Conservation (phyloP, 331 rosid genomes). For the Prunus yedoensis region DNA sequence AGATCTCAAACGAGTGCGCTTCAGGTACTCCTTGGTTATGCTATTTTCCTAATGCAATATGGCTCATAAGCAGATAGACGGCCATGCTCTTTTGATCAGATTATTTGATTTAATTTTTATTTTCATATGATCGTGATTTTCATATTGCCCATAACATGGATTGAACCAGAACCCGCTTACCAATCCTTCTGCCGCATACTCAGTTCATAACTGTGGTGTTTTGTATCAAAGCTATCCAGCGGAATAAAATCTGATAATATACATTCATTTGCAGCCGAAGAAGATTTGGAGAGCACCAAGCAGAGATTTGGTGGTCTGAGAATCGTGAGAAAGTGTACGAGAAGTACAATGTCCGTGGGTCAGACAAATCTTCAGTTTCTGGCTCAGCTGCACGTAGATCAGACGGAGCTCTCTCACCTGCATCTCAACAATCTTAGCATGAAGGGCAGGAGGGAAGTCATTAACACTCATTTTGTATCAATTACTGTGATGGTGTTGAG, state of each 20-base stretch:
- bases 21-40: no score
- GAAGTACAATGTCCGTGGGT: no score
- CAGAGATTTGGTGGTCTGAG: constrained; percentile 97
- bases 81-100: background rate
- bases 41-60: constrained; percentile 6
- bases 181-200: background rate
- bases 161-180: no score
- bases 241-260: constrained; percentile 15
- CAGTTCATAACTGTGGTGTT: constrained; percentile 1
- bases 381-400: no score
- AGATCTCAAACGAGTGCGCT: constrained; percentile 96
- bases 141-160: background rate
- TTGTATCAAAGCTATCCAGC: background rate
- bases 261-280: constrained; percentile 75
- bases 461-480: no score
- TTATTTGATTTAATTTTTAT: background rate
- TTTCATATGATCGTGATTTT: background rate
- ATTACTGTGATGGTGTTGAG: no score
- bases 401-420: no score
- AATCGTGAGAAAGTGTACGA: no score
- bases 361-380: no score
- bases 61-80: background rate
- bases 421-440: no score
- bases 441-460: no score
- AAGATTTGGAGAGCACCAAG: constrained; percentile 94